A percentile compares a stretch with the other conserved stretches of the same genome.
Evolutionary conservation across 1,284 basidiomycete genomes (phyloP).

Genomic region (Anthracocystis setariae): DNA sequence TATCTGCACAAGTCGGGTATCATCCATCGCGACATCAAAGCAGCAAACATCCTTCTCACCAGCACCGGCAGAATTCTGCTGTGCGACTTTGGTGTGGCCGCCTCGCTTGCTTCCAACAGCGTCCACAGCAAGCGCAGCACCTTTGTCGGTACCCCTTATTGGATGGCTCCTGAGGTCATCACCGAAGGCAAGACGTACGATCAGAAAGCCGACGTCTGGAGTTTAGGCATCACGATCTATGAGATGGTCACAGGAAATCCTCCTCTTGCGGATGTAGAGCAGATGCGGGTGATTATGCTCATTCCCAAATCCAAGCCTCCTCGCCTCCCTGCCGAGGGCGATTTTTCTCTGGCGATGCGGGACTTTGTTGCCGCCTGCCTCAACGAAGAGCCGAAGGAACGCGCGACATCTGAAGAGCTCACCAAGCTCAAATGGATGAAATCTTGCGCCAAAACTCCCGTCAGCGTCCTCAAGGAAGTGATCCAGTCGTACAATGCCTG

Average conservation of each 20-base stretch:
- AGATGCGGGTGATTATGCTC: conserved; percentile 87
- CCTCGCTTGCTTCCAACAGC: conserved; percentile 80
- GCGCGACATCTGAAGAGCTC: conserved; percentile 88
- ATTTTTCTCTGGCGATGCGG: conserved; percentile 80
- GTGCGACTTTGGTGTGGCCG: conserved; percentile 71
- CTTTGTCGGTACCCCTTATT: conserved; percentile 60
- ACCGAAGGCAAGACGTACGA: conserved; percentile 68
- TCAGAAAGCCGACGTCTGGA: conserved; percentile 58
- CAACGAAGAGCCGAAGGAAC: conserved; percentile 82
- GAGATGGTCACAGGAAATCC: conserved; percentile 58
- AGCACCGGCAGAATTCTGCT: conserved; percentile 43
- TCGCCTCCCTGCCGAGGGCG: conserved; percentile 79
- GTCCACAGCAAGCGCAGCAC: conserved; percentile 68
- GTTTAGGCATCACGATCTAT: conserved; percentile 54
- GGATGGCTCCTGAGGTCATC: conserved; percentile 63
- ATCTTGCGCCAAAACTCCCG: conserved; percentile 75
- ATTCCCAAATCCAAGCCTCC: conserved; percentile 90
- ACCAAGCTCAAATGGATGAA: conserved; percentile 93
- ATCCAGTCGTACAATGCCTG: conserved; percentile 79
- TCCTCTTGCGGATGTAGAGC: conserved; percentile 70
- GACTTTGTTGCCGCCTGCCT: conserved; percentile 89
- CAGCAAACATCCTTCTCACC: conserved; percentile 58
- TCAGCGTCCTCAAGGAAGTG: conserved; percentile 79
- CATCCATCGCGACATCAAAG: conserved; percentile 58
- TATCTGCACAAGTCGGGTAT: conserved; percentile 54